Conservation (phyloP, 257 asterid genomes). For the Solanum dulcamara region DNA sequence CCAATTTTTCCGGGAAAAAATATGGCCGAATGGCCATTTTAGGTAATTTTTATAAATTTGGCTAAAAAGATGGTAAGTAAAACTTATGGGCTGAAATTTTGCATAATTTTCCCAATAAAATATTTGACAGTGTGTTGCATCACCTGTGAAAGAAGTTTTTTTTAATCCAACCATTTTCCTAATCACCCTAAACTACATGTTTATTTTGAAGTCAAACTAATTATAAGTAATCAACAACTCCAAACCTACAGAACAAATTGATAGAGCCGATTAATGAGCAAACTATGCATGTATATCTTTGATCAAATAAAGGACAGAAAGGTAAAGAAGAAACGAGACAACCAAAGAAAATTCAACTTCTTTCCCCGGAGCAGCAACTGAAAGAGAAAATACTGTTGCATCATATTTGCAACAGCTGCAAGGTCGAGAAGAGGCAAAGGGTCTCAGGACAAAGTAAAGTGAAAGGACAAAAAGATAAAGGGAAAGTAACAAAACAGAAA, state of each 20-base stretch:
- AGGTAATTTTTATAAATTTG: no score
- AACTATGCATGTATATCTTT: neutral
- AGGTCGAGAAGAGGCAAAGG: neutral
- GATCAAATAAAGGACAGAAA: neutral
- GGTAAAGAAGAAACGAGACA: neutral
- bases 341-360: neutral
- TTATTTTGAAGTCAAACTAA: neutral
- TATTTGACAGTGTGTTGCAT: neutral
- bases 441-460: neutral
- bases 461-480: neutral
- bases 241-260: neutral
- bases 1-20: no score
- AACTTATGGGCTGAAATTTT: no score
- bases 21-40: no score
- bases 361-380: neutral
- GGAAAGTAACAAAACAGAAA: neutral
- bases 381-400: neutral
- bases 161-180: neutral
- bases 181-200: neutral
- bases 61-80: no score
- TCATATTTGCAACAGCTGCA: neutral
- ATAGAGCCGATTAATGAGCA: neutral
- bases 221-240: neutral
- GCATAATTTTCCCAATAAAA: no score
- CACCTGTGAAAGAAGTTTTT: neutral